Percentiles rank a stretch among this genome's conserved stretches.
phyloP scores from a whole-genome alignment of 148 eudicot species.

The Arbutus unedo region DNA sequence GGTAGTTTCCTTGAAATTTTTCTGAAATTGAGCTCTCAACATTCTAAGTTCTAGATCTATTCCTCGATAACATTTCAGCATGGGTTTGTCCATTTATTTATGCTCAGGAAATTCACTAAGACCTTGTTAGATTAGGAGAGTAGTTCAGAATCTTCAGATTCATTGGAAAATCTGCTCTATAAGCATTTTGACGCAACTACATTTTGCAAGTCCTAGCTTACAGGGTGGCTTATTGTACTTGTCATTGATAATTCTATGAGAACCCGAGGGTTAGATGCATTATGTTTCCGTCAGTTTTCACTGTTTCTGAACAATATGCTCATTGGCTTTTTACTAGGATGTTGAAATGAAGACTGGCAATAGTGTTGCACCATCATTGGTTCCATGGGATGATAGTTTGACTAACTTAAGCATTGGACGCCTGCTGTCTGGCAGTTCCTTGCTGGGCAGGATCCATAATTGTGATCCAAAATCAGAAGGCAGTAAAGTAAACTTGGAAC shows the following conservation, averaged over 20 bases:
- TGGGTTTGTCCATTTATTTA: background rate
- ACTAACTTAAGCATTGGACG: slow-evolving; percentile 48
- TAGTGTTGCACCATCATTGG: slow-evolving; percentile 24
- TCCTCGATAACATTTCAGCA: background rate
- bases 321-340: slow-evolving; percentile 37
- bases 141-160: background rate
- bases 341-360: slow-evolving; percentile 24
- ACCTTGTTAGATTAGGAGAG: background rate
- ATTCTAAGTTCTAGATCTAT: background rate
- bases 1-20: background rate
- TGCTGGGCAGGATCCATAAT: slow-evolving; percentile 26
- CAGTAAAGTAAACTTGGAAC: slow-evolving; percentile 16
- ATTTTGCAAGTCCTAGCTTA: background rate
- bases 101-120: background rate
- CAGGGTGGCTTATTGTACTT: background rate
- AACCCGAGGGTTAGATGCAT: slow-evolving; percentile 6
- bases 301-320: background rate
- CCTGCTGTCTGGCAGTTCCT: slow-evolving; percentile 44
- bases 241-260: slow-evolving; percentile 1
- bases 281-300: background rate
- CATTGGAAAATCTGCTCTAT: background rate
- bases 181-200: background rate
- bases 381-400: slow-evolving; percentile 56
- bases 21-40: slow-evolving; percentile 1
- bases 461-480: slow-evolving; percentile 10